Evolutionary conservation across 768 basidiomycete genomes (phyloP).

Genomic region (Mycena sanguinolenta): DNA sequence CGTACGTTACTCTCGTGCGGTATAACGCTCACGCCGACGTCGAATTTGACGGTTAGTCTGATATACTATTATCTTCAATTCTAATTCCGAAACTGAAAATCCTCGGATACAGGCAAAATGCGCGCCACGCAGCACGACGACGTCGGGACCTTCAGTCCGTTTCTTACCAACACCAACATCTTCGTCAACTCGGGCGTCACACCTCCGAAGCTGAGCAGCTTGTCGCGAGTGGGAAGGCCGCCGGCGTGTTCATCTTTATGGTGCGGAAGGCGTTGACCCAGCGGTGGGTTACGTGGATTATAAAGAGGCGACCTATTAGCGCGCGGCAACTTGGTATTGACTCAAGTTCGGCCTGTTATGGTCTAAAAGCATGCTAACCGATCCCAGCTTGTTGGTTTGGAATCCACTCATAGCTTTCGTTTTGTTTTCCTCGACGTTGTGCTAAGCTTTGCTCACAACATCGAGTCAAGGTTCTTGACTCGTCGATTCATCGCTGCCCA

Average conservation of each 20-base stretch:
- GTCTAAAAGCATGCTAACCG: too few species aligned
- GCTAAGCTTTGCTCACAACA: too few species aligned
- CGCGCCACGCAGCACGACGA: constrained; percentile 5
- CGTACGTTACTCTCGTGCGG: too few species aligned
- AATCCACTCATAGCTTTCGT: too few species aligned
- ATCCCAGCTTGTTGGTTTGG: too few species aligned
- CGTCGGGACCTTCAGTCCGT: neutral
- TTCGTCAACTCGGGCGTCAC: neutral
- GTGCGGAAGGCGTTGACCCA: neutral
- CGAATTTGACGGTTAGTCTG: neutral
- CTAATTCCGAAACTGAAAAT: neutral
- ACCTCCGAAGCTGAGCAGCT: neutral
- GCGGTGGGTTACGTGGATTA: neutral
- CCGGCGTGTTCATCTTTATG: neutral
- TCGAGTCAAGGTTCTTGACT: too few species aligned
- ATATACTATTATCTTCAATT: neutral
- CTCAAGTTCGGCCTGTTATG: too few species aligned
- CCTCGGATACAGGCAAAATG: neutral
- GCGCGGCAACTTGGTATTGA: too few species aligned
- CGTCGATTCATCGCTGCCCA: too few species aligned
- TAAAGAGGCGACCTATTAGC: neutral
- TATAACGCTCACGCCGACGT: neutral
- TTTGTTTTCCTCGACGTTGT: too few species aligned
- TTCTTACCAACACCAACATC: neutral
- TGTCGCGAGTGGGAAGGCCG: neutral